These are phyloP conservation scores for Aspergillus bridgeri DNA, from an alignment of 495 filamentous ascomycete species.

Conservation along the genomic window DNA sequence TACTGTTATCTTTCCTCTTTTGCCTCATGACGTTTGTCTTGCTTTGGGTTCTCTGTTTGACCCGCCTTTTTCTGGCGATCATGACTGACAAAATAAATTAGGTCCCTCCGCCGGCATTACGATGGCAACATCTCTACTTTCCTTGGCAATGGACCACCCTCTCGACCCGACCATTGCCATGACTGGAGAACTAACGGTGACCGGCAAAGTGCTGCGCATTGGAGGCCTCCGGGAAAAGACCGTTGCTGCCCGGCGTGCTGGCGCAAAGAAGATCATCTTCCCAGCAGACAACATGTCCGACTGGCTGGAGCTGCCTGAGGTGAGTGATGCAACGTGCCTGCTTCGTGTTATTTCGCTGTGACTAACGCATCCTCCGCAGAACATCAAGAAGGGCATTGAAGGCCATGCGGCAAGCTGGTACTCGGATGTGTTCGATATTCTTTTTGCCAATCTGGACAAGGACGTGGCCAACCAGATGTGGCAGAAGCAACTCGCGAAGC, in stretches of 20 bases:
- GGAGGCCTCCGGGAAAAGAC: constrained; percentile 97
- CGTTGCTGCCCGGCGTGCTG: constrained; percentile 91
- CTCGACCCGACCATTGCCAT: constrained; percentile 89
- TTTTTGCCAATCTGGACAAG: constrained; percentile 79
- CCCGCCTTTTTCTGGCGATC: background rate
- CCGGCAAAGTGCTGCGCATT: constrained; percentile 94
- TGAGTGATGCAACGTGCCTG: constrained; percentile 34
- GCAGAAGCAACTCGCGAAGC: constrained; percentile 66
- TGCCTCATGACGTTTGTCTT: background rate
- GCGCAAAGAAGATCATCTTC: constrained; percentile 94
- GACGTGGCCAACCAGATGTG: constrained; percentile 67
- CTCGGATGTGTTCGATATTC: constrained; percentile 83
- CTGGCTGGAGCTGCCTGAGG: constrained; percentile 97
- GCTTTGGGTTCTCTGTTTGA: background rate
- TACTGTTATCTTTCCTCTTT: background rate
- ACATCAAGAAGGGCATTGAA: constrained; percentile 93
- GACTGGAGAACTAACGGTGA: constrained; percentile 98
- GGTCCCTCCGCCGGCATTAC: constrained; percentile 91
- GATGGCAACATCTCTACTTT: constrained; percentile 90
- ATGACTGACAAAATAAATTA: constrained; percentile 24
- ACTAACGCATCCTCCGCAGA: constrained; percentile 50
- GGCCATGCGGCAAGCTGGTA: constrained; percentile 92
- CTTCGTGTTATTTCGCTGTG: constrained; percentile 11
- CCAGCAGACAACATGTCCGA: constrained; percentile 91
- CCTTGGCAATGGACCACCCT: constrained; percentile 71